Conservation (phyloP, 495 filamentous ascomycete species). For the Sordaria brevicollis region DNA sequence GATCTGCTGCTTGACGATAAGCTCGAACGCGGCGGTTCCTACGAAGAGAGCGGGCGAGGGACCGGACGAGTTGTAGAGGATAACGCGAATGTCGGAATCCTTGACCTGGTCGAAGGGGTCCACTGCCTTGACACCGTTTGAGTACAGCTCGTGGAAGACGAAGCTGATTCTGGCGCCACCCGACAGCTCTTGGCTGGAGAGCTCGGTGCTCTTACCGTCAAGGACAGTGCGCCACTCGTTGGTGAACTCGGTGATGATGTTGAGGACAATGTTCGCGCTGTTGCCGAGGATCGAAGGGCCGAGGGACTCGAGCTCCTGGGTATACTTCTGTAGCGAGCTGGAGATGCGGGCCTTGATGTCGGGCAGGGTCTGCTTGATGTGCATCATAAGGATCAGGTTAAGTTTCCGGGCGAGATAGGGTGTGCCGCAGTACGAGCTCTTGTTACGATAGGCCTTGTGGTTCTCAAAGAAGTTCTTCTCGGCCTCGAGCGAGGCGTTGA, state of each 20-base stretch:
- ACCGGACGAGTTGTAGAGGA: conserved; percentile 96
- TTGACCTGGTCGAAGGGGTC: conserved; percentile 97
- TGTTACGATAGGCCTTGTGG: conserved; percentile 97
- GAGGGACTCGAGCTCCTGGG: conserved; percentile 65
- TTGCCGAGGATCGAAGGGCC: conserved; percentile 96
- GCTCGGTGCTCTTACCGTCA: conserved; percentile 91
- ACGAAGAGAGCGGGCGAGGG: conserved; percentile 96
- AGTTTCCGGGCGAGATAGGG: conserved; percentile 94
- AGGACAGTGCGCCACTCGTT: conserved; percentile 94
- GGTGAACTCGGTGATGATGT: conserved; percentile 97
- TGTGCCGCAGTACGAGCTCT: conserved; percentile 96
- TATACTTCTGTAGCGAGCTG: conserved; percentile 86
- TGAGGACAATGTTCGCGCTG: conserved; percentile 88
- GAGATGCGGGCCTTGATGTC: conserved; percentile 96
- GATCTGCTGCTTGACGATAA: conserved; percentile 98
- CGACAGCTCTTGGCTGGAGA: conserved; percentile 88
- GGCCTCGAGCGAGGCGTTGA: conserved; percentile 84
- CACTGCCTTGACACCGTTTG: conserved; percentile 95
- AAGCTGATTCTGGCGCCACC: conserved; percentile 98
- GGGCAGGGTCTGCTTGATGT: conserved; percentile 98
- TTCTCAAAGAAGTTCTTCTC: conserved; percentile 98
- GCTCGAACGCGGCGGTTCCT: conserved; percentile 91
- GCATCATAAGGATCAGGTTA: conserved; percentile 99
- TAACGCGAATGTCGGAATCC: conserved; percentile 93
- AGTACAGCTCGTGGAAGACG: conserved; percentile 97